A percentile compares a stretch with the other conserved stretches of the same genome.
Evolutionary conservation across 208 protist genomes (phyloP).

Genomic region (Angomonas deanei): DNA sequence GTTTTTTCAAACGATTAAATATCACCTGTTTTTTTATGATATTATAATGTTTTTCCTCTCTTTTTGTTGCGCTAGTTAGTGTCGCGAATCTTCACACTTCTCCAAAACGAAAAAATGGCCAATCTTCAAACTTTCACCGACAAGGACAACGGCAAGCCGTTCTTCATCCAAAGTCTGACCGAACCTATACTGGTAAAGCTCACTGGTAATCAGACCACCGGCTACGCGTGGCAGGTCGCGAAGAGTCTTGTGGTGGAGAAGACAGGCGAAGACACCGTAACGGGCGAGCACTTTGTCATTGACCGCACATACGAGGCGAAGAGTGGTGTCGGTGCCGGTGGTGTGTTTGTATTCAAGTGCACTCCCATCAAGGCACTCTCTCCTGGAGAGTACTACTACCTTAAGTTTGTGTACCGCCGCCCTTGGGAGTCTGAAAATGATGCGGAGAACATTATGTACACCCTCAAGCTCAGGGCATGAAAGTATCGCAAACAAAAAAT

Average conservation of each 20-base stretch:
- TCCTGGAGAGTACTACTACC: neutral
- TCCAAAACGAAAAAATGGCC: conserved; percentile 13
- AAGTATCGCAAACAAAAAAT: neutral
- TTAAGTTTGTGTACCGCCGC: neutral
- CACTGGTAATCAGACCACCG: neutral
- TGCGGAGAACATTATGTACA: neutral
- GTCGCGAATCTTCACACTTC: conserved; percentile 7
- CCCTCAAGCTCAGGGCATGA: neutral
- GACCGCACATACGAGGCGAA: neutral
- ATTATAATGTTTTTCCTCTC: neutral
- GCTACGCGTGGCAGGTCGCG: neutral
- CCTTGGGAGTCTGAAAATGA: neutral
- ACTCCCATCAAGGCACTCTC: neutral
- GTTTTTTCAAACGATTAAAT: too few species aligned
- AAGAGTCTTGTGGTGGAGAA: neutral
- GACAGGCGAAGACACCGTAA: neutral
- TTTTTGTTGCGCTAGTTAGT: conserved; percentile 1
- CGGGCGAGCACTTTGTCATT: neutral
- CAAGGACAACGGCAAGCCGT: conserved; percentile 19
- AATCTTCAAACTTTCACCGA: conserved; percentile 3
- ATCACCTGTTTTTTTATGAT: conserved; percentile 6
- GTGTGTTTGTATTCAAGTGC: neutral
- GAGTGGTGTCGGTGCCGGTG: neutral
- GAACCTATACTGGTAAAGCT: neutral
- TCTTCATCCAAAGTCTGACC: neutral